Base-by-base conservation (phyloP, 352 stramenopile species). In the Peronospora belbahrii region DNA sequence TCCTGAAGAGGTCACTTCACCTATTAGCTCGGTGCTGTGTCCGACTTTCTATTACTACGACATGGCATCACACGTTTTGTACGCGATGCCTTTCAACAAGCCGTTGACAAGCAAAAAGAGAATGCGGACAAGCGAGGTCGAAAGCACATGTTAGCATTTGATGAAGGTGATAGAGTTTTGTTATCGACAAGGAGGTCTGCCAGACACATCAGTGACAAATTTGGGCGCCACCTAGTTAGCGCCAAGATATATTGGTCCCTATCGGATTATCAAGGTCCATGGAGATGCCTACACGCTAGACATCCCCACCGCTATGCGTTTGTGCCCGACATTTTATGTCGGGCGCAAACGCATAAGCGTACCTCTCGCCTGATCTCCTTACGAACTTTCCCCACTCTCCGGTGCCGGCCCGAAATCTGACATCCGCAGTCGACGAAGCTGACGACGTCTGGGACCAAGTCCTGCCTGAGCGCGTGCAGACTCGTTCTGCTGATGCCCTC, bases 271-370 rank as follows among this genome's bases (percentile, higher is more conserved):
- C 0, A 25, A 44, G 5, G 17, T 38, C 0, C 14, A 10, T 1
- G 47, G 30, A 1, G 47, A 56, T 14, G 48, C 33, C 4, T 56
- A 50, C 27, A 56, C 40, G 6, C 25, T 59, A 25, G 55, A 54
- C 14, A 59, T 59, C 4, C 41, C 48, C 15, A 41, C 40, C n/a
- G 5, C 32, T 2, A 62, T 59, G 42, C 31, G 20, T 25, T 25
- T 25, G 22, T 15, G 30, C 13, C 7, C 15, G 11, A 15, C n/a
- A n/a, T n/a, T n/a, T n/a, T n/a, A n/a, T n/a, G n/a, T n/a, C n/a
- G n/a, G n/a, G n/a, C n/a, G n/a, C n/a, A n/a, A n/a, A n/a, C n/a
- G n/a, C n/a, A n/a, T n/a, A n/a, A n/a, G n/a, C n/a, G n/a, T n/a
- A n/a, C n/a, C n/a, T n/a, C n/a, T n/a, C n/a, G n/a, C n/a, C n/a